phyloP scores from a whole-genome alignment of 371 early-diverging fungal genomes.

The Apophysomyces trapeziformis region DNA sequence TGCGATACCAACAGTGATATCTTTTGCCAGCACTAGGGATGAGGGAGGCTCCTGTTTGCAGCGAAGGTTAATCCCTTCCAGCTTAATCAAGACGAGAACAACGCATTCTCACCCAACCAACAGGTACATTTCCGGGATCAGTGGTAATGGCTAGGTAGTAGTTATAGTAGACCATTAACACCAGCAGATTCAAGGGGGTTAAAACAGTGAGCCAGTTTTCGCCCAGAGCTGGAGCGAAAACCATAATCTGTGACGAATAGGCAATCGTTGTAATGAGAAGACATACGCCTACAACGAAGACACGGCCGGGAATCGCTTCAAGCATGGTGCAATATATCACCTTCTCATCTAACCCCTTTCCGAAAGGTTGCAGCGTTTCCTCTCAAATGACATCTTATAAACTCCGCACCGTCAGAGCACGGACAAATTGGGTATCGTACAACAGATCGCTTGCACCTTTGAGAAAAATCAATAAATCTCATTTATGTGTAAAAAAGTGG shows the following conservation, averaged over 20 bases:
- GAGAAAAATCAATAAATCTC: no score
- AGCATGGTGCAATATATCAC: slow-evolving; percentile 21
- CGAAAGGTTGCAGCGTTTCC: background rate
- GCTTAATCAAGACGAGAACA: background rate
- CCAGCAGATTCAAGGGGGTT: slow-evolving; percentile 64
- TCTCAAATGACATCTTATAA: slow-evolving; percentile 6
- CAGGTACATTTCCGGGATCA: slow-evolving; percentile 82
- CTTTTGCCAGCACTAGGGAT: slow-evolving; percentile 21
- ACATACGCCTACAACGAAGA: slow-evolving; percentile 37
- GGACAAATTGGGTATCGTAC: background rate
- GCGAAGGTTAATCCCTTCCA: background rate
- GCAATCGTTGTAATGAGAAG: slow-evolving; percentile 34
- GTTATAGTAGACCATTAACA: slow-evolving; percentile 72
- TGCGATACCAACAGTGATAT: slow-evolving; percentile 32
- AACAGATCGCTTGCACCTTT: no score
- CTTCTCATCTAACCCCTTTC: no score
- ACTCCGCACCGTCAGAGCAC: background rate
- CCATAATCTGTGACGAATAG: slow-evolving; percentile 36
- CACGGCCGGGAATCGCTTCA: slow-evolving; percentile 38
- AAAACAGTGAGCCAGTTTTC: slow-evolving; percentile 24
- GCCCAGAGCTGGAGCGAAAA: slow-evolving; percentile 32
- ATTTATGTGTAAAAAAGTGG: no score
- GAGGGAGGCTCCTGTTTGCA: slow-evolving; percentile 35
- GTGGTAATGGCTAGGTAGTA: slow-evolving; percentile 80
- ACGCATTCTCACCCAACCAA: slow-evolving; percentile 55